Evolutionary conservation across 495 filamentous ascomycete species (phyloP), one percentile per base, ranked within the genome.

Genomic region (Annulohypoxylon maeteangense): DNA sequence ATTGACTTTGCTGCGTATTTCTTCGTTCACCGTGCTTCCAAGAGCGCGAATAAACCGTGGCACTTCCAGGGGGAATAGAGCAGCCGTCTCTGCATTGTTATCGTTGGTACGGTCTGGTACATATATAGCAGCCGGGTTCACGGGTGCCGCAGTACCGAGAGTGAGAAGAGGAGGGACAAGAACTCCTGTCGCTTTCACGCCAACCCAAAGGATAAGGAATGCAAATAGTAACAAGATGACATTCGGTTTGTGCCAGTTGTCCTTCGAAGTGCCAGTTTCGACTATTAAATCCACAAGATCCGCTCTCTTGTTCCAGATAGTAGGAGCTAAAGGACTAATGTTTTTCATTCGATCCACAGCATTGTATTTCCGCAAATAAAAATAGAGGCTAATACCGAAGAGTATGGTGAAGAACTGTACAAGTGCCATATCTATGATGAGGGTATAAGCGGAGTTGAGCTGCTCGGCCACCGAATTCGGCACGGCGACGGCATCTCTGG

Each of bases 21-120:
- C 65, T 4, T 44, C 47, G 59, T 66, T 62, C 11, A 68, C 70
- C 16, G 72, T 74, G 56, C 60, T 65, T 27, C 75, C 74, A 18
- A 65, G 53, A 11, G 78, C 77, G 32, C 78, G 76, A 61, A 80
- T 66, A 12, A 74, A 71, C 20, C 62, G 53, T 1, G 78, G 77
- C 3, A 64, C 71, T n/a, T 73, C 68, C 20, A 76, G 42, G 14
- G 70, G 48, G 27, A 71, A 77, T n/a, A 68, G 32, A 25, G 66
- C 45, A 18, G 63, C 42, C 34, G 31, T 14, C 3, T 20, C 16
- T 25, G 11, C 32, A 23, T 18, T 23, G 14, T 11, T 42, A 12
- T 25, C 3, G 20, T 22, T 60, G 18, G 22, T 23, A 4, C 14
- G 54, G 51, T 31, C 48, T 1, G 78, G 70, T 47, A 78, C 62